Conservation (phyloP, 1,284 basidiomycete species). For the Trichosporon sp. region DNA sequence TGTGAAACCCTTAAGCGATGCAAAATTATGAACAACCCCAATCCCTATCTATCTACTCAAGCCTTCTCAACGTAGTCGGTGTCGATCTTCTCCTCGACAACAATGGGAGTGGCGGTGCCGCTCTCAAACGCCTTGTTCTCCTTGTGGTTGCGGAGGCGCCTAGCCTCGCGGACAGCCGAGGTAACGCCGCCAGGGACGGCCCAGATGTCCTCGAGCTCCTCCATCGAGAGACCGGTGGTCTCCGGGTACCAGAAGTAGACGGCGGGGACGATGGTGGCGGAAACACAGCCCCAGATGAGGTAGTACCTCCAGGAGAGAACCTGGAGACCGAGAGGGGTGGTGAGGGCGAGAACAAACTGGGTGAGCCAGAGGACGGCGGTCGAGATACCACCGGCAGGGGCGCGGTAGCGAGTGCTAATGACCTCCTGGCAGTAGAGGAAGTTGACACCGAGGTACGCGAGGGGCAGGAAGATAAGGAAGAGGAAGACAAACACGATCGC, state of each 20-base stretch:
- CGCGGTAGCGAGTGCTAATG: conserved; percentile 41
- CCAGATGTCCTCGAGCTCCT: conserved; percentile 40
- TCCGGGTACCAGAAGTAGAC: conserved; percentile 46
- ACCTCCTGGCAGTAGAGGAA: conserved; percentile 44
- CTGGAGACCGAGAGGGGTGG: conserved; percentile 38
- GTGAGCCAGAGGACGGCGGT: conserved; percentile 41
- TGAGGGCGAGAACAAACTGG: conserved; percentile 36
- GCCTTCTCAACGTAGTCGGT: not conserved
- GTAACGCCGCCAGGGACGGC: conserved; percentile 15
- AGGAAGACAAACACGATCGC: conserved; percentile 44
- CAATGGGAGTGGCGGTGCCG: not conserved
- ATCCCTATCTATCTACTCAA: not conserved
- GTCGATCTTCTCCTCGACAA: not conserved
- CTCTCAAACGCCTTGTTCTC: not conserved
- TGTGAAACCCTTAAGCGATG: conserved; percentile 5
- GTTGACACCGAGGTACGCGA: conserved; percentile 44
- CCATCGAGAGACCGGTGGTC: conserved; percentile 40
- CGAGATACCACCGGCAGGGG: conserved; percentile 42
- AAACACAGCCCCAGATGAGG: conserved; percentile 34
- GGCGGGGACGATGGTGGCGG: conserved; percentile 34
- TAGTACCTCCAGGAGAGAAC: conserved; percentile 38
- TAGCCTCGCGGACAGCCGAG: conserved; percentile 25
- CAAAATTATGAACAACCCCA: not conserved
- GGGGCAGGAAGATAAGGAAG: conserved; percentile 42
- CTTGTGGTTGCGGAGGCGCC: conserved; percentile 24